Conservation (phyloP, 768 basidiomycete species). For the Dacryopinax primogenitus region DNA sequence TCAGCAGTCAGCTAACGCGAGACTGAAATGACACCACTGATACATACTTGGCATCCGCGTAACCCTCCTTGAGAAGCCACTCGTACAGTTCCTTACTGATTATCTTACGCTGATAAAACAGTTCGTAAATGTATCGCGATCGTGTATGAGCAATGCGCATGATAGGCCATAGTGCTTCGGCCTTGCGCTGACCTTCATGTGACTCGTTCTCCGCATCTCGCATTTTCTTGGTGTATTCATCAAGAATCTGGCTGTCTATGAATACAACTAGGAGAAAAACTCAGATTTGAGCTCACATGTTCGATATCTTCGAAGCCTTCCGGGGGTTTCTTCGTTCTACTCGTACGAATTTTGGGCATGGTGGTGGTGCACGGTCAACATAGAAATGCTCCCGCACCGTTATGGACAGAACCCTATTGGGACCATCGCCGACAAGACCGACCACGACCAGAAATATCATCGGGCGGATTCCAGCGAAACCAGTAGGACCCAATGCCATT, state of each 20-base stretch:
- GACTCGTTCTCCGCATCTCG: slow-evolving; percentile 96
- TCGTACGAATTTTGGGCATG: slow-evolving; percentile 92
- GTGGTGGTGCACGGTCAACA: slow-evolving; percentile 14
- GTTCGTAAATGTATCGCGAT: slow-evolving; percentile 91
- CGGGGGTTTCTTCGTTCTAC: slow-evolving; percentile 84
- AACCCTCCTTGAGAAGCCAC: slow-evolving; percentile 94
- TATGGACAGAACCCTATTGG: neutral
- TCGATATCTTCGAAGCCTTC: slow-evolving; percentile 95
- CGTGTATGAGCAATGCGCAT: slow-evolving; percentile 97
- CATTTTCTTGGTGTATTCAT: slow-evolving; percentile 99
- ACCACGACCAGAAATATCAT: neutral
- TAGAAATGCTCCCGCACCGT: neutral
- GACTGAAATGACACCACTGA: too few species aligned
- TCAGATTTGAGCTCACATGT: slow-evolving; percentile 34
- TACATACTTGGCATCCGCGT: slow-evolving; percentile 88
- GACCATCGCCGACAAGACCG: neutral
- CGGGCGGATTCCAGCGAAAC: neutral
- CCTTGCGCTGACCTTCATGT: slow-evolving; percentile 94
- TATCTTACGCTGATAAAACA: slow-evolving; percentile 97
- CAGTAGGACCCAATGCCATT: too few species aligned
- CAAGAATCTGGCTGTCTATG: slow-evolving; percentile 54
- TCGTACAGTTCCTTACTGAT: slow-evolving; percentile 85
- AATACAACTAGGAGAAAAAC: neutral
- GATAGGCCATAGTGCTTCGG: slow-evolving; percentile 89
- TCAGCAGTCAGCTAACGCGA: neutral